These are phyloP conservation scores for Tolypocladium tundrense DNA, from an alignment of 2,329 filamentous ascomycete species.

Conservation along the genomic window DNA sequence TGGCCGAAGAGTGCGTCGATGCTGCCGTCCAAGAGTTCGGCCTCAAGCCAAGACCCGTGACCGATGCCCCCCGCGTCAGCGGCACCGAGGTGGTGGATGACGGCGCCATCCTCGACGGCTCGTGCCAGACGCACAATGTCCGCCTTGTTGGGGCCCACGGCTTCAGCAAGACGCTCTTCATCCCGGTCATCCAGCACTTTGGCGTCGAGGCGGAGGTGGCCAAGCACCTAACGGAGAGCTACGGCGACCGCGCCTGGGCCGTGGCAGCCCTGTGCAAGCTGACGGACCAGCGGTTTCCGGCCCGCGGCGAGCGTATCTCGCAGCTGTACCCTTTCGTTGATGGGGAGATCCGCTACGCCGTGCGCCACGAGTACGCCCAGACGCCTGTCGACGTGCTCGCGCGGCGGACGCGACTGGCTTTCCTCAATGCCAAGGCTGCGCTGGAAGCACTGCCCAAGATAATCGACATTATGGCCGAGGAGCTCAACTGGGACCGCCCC, in stretches of 20 bases:
- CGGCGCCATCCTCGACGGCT: constrained; percentile 51
- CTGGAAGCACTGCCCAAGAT: constrained; percentile 75
- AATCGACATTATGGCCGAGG: constrained; percentile 81
- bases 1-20: constrained; percentile 85
- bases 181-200: constrained; percentile 89
- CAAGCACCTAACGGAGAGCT: constrained; percentile 76
- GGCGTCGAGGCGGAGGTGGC: constrained; percentile 87
- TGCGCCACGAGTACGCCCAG: constrained; percentile 83
- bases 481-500: constrained; percentile 66
- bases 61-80: constrained; percentile 55
- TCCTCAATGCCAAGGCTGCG: constrained; percentile 84
- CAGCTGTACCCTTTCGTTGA: constrained; percentile 83
- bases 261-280: constrained; percentile 72
- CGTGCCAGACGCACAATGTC: constrained; percentile 75
- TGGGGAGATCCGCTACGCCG: constrained; percentile 80
- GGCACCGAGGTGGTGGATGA: constrained; percentile 63
- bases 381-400: constrained; percentile 84
- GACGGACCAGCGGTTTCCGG: constrained; percentile 71
- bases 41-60: constrained; percentile 46
- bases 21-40: constrained; percentile 62
- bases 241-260: constrained; percentile 87
- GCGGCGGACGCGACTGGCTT: constrained; percentile 73
- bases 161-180: constrained; percentile 82
- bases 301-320: constrained; percentile 70
- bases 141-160: constrained; percentile 76